Percentiles rank a stretch among this genome's conserved stretches.
These are phyloP conservation scores for Plantago major DNA, from an alignment of 257 asterid genomes.

Conservation along the genomic window DNA sequence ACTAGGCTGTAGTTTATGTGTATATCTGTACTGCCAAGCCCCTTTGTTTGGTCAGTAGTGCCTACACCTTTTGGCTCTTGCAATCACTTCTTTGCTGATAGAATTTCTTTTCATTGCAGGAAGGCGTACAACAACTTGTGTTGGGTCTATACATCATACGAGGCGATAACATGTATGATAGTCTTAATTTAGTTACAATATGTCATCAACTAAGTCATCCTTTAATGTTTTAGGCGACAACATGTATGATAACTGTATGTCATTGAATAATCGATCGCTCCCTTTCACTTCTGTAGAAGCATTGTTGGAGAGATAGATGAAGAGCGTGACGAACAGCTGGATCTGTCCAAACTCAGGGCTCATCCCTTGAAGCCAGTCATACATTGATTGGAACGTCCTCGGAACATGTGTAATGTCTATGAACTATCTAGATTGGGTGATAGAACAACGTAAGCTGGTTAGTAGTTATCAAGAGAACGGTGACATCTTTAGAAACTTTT, in stretches of 20 bases:
- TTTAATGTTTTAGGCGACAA: no score
- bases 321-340: slow-evolving; percentile 88
- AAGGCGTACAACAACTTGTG: slow-evolving; percentile 97
- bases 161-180: slow-evolving; percentile 87
- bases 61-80: not conserved
- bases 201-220: not conserved
- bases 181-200: not conserved
- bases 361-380: slow-evolving; percentile 93
- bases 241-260: not conserved
- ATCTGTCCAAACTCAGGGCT: slow-evolving; percentile 82
- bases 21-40: not conserved
- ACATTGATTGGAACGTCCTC: slow-evolving; percentile 43
- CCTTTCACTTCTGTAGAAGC: slow-evolving; percentile 48
- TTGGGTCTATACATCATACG: slow-evolving; percentile 96
- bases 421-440: slow-evolving; percentile 23
- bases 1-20: no score
- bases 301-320: slow-evolving; percentile 91
- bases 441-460: slow-evolving; percentile 10
- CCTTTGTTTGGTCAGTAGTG: no score
- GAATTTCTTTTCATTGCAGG: slow-evolving; percentile 43
- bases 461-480: not conserved
- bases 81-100: slow-evolving; percentile 1
- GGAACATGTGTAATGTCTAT: slow-evolving; percentile 13
- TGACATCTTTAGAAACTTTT: not conserved
- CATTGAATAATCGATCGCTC: not conserved